Evolutionary conservation across 306 rosid genomes (phyloP).

Genomic region (Castanospermum australe): DNA sequence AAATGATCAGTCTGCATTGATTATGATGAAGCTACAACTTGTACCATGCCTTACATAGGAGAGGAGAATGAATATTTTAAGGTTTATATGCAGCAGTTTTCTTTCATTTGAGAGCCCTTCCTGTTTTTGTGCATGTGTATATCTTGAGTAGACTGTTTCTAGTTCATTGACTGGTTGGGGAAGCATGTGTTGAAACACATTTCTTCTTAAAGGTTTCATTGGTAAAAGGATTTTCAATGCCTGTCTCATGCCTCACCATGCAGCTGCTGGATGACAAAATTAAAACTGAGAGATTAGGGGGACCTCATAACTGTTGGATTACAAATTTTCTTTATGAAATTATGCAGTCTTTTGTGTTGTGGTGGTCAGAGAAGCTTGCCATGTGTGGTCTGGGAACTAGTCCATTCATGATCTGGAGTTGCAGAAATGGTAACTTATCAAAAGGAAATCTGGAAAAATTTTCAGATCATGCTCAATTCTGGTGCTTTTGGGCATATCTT

Average conservation of each 20-base stretch:
- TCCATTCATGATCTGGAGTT: background rate
- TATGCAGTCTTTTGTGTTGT: background rate
- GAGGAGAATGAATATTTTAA: background rate
- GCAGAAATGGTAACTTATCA: background rate
- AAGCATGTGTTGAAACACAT: too few relatives aligned
- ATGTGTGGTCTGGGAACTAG: background rate
- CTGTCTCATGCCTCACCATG: too few relatives aligned
- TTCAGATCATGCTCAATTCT: background rate
- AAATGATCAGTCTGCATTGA: background rate
- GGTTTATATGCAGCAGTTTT: background rate
- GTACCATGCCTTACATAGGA: background rate
- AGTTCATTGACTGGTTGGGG: too few relatives aligned
- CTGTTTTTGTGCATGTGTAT: background rate
- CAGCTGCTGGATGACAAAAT: background rate
- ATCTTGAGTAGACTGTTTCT: too few relatives aligned
- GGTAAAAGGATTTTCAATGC: too few relatives aligned
- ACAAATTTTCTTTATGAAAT: background rate
- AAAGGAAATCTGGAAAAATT: background rate
- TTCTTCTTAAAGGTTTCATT: too few relatives aligned
- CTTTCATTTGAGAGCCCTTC: background rate
- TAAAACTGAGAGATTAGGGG: background rate
- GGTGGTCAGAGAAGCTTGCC: background rate
- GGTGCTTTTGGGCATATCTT: background rate
- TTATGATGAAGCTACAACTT: background rate
- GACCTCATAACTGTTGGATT: background rate